A percentile compares a stretch with the other conserved stretches of the same genome.
phyloP scores from a whole-genome alignment of 805 yeast species.

The Alloascoidea hylecoeti region DNA sequence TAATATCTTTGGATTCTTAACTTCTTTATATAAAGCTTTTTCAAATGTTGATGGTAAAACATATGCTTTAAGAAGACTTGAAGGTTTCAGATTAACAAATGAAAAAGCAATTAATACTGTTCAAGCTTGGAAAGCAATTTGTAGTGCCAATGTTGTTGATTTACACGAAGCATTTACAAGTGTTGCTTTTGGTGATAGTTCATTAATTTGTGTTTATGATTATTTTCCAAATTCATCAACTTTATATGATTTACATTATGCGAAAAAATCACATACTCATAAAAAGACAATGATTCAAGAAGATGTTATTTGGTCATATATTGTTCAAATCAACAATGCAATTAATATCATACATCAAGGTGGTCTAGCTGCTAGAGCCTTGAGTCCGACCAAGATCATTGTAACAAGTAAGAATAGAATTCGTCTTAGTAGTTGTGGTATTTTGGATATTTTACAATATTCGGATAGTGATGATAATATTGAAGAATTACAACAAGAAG shows the following conservation, averaged over 20 bases:
- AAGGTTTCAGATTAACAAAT: slow-evolving; percentile 35
- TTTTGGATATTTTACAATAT: slow-evolving; percentile 45
- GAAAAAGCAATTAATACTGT: slow-evolving; percentile 47
- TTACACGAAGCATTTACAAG: slow-evolving; percentile 78
- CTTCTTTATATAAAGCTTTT: slow-evolving; percentile 64
- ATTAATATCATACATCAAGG: slow-evolving; percentile 48
- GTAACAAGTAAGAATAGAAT: slow-evolving; percentile 61
- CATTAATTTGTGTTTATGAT: slow-evolving; percentile 71
- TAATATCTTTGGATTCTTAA: slow-evolving; percentile 35
- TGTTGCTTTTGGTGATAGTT: slow-evolving; percentile 69
- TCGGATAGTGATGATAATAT: slow-evolving; percentile 17
- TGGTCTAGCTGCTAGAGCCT: slow-evolving; percentile 47
- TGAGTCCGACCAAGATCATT: slow-evolving; percentile 57
- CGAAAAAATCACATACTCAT: slow-evolving; percentile 17
- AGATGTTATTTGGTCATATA: slow-evolving; percentile 58
- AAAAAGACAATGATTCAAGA: slow-evolving; percentile 32
- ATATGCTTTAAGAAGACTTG: slow-evolving; percentile 51
- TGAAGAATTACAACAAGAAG: slow-evolving; percentile 31
- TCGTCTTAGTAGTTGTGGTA: slow-evolving; percentile 58
- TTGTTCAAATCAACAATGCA: slow-evolving; percentile 64
- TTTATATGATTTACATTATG: slow-evolving; percentile 52
- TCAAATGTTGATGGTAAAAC: slow-evolving; percentile 59
- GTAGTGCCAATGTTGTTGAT: slow-evolving; percentile 18
- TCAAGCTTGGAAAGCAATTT: slow-evolving; percentile 47
- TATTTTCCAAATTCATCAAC: slow-evolving; percentile 70